Base-by-base conservation (phyloP, 78 protist genomes). In the Dictyostelium discoideum region DNA sequence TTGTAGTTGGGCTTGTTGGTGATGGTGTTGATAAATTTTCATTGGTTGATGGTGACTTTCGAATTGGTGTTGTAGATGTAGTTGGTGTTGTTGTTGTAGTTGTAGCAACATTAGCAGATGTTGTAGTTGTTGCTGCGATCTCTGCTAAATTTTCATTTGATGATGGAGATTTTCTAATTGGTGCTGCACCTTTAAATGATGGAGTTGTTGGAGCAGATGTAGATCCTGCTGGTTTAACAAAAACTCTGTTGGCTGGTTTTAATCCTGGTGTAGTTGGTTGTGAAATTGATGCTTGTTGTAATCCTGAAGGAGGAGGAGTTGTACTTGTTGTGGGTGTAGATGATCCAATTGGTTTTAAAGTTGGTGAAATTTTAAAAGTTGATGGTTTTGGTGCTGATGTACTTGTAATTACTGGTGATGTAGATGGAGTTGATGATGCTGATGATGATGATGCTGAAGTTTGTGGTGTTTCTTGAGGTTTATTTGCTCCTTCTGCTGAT, bases 131-230 rank as follows among this genome's bases (percentile, higher is more conserved):
- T 4, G 24, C 26, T 60, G 69, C 24, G 0, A 39, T 14, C 37
- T 42, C 39, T 24, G 89, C 40, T 67, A 72, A 24, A 37, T 46
- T 40, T 11, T 50, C 86, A 81, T 67, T 42, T 7, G 50, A 20
- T n/a, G 84, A 46, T 0, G 84, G 67, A 20, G 63, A 79, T 79
- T 79, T 79, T 74, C 48, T 74, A 74, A 74, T 26, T 37, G 50
- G 50, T 76, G 81, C n/a, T 8, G 63, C 63, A 79, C 84, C 84
- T 79, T 39, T 39, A n/a, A 46, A 46, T 44, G 63, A 46, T 44
- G 84, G 84, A 7, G 84, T 74, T 37, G 42, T 32, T 29, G 81
- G 81, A 16, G 81, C 81, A 18, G 81, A 74, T 74, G 81, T 44
- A n/a, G 84, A 22, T 3, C 39, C 83, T 37, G 83, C 54, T 32